phyloP scores from a whole-genome alignment of 371 early-diverging fungal genomes.

The Syncephalis plumigaleata region DNA sequence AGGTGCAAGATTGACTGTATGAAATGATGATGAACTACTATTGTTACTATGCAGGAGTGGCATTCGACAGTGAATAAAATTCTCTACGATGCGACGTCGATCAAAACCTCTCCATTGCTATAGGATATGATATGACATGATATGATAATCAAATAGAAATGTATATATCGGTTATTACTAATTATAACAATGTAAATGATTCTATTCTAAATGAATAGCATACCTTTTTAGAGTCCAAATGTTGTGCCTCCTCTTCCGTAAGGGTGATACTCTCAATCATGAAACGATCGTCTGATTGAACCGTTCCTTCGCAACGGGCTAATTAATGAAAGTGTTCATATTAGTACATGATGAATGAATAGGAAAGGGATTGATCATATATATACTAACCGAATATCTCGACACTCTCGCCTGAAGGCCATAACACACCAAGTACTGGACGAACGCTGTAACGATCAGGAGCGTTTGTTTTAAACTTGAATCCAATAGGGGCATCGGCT shows the following conservation, averaged over 20 bases:
- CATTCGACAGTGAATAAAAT: slow-evolving; percentile 19
- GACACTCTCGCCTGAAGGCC: slow-evolving; percentile 17
- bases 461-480: slow-evolving; percentile 45
- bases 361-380: neutral
- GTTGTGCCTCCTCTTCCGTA: slow-evolving; percentile 11
- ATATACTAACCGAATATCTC: slow-evolving; percentile 27
- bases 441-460: slow-evolving; percentile 35
- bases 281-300: slow-evolving; percentile 9
- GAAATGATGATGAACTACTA: too few relatives aligned
- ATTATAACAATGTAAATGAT: too few relatives aligned
- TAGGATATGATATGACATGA: too few relatives aligned
- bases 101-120: slow-evolving; percentile 28
- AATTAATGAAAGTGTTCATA: neutral
- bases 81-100: slow-evolving; percentile 22
- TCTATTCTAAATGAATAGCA: too few relatives aligned
- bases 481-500: slow-evolving; percentile 17
- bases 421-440: slow-evolving; percentile 29
- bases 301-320: neutral
- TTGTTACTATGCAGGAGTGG: too few relatives aligned
- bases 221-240: slow-evolving; percentile 15
- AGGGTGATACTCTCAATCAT: slow-evolving; percentile 18
- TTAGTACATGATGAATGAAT: too few relatives aligned
- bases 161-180: too few relatives aligned
- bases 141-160: too few relatives aligned
- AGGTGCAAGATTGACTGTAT: too few relatives aligned